Base-by-base conservation (phyloP, 495 filamentous ascomycete species). In the Bacidia rubella region DNA sequence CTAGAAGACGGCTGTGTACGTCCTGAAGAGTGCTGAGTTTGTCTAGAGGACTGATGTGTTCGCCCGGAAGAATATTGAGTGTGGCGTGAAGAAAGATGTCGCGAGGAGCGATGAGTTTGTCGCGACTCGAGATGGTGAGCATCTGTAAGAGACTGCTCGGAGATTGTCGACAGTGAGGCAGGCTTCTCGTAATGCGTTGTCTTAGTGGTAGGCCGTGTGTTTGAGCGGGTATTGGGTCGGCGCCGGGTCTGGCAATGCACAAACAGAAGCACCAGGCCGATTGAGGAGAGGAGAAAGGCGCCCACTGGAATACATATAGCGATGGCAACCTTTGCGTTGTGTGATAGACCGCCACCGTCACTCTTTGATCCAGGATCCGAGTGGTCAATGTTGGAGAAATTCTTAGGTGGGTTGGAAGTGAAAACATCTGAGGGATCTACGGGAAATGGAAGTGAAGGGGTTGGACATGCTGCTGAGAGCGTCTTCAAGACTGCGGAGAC, bases 381-480 rank as follows among this genome's bases (percentile, higher is more conserved):
- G 45, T 52, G 24, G 56, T 49, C 5, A 68, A 62, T 35, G 62
- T 62, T 24, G 55, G 54, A 40, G 63, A 66, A 39, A 65, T 71
- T 48, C 59, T 57, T n/a, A 66, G 72, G 45, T 67, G 68, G 43
- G 65, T 60, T 40, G 60, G 61, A 47, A 61, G 60, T 66, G 62
- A 77, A 77, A 45, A 77, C 71, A 19, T 65, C 53, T 0, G 63
- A 58, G n/a, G 74, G 66, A 25, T 52, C 58, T 48, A 77, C 68
- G 41, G 64, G 62, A 56, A 76, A 76, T 17, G 63, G 27, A 15
- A 54, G 43, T 17, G 64, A 62, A 0, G 62, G 57, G 15, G 60
- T 51, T 12, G 70, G 66, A 62, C 74, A 77, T 53, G 73, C 71
- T 42, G 72, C 71, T 3, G 70, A 68, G 49, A 75, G 64, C 22